These are phyloP conservation scores for Verticillium nonalfalfae DNA, from an alignment of 2,329 filamentous ascomycete species.

Conservation along the genomic window DNA sequence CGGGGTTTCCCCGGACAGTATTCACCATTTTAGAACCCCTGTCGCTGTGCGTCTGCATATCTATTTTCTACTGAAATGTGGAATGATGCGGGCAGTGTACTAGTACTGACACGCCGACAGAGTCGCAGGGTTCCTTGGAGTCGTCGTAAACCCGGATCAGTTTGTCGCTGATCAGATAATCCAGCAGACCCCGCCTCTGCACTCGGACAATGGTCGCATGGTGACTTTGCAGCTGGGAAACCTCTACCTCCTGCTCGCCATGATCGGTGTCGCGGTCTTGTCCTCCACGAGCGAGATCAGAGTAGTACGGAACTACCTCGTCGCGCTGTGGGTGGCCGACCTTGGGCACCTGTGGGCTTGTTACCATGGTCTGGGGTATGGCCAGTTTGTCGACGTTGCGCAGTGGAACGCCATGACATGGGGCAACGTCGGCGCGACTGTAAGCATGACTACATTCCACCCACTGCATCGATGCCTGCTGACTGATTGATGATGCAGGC, in stretches of 20 bases:
- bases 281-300: constrained; percentile 58
- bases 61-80: background rate
- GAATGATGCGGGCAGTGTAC: background rate
- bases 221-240: constrained; percentile 65
- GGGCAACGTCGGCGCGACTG: constrained; percentile 65
- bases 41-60: constrained; percentile 49
- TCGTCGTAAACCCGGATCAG: constrained; percentile 49
- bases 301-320: constrained; percentile 61
- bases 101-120: constrained; percentile 26
- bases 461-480: background rate
- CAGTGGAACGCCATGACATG: constrained; percentile 66
- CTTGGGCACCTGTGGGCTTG: constrained; percentile 59
- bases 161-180: constrained; percentile 60
- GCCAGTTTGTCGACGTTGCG: constrained; percentile 40
- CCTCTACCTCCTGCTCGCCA: constrained; percentile 57
- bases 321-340: constrained; percentile 60
- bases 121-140: constrained; percentile 50
- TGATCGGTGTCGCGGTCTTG: constrained; percentile 58
- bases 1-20: constrained; percentile 55
- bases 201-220: constrained; percentile 42
- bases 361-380: constrained; percentile 50
- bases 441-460: constrained; percentile 26
- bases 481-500: constrained; percentile 1
- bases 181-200: constrained; percentile 11
- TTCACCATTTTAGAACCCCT: constrained; percentile 66